These are phyloP conservation scores for Penicillium oxalicum DNA, from an alignment of 2,329 filamentous ascomycete species.

Conservation along the genomic window DNA sequence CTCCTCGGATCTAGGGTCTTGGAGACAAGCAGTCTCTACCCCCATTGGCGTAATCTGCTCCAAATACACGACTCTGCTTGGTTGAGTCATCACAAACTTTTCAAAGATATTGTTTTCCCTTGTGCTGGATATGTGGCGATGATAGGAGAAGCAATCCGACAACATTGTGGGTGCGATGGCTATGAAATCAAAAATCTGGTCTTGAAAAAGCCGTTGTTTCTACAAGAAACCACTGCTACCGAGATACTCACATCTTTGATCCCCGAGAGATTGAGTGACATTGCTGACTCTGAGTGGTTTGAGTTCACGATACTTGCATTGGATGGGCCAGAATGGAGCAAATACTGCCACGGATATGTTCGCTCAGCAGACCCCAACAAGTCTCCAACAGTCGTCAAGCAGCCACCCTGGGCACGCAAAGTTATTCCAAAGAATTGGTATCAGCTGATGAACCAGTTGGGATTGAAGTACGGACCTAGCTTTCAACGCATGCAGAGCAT, in stretches of 20 bases:
- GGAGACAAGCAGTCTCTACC: constrained; percentile 27
- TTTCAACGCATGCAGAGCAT: too few species aligned
- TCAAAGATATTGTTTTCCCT: constrained; percentile 39
- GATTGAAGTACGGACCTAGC: too few species aligned
- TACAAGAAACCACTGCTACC: constrained; percentile 8
- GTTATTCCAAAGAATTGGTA: too few species aligned
- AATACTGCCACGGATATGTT: too few species aligned
- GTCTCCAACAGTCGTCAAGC: too few species aligned
- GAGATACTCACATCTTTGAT: constrained; percentile 16
- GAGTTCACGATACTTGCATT: too few species aligned
- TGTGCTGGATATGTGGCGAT: constrained; percentile 42
- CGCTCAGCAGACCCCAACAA: too few species aligned
- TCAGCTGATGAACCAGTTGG: too few species aligned
- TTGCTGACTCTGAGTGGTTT: constrained; percentile 7
- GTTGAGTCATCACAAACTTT: constrained; percentile 42
- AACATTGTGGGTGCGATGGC: constrained; percentile 2
- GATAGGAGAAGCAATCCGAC: constrained; percentile 37
- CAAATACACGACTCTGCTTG: constrained; percentile 29
- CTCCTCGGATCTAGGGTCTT: constrained; percentile 20
- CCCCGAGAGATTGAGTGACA: constrained; percentile 5
- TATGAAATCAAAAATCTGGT: constrained; percentile 11
- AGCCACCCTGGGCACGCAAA: too few species aligned
- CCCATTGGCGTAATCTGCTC: constrained; percentile 41
- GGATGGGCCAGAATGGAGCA: too few species aligned
- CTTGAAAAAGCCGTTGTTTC: constrained; percentile 14